Evolutionary conservation across 371 early-diverging fungal species (phyloP).

Genomic region (Mycotypha africana): DNA sequence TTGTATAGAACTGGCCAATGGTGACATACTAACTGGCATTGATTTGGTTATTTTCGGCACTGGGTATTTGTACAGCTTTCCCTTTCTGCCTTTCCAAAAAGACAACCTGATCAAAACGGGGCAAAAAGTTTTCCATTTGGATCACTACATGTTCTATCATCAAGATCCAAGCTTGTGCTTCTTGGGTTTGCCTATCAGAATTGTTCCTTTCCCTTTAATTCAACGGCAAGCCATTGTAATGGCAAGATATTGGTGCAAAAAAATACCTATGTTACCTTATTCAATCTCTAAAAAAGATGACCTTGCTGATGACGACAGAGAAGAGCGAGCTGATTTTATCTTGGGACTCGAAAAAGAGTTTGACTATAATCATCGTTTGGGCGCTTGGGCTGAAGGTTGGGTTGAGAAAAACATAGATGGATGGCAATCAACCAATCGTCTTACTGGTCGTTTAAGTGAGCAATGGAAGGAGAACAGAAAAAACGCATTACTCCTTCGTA

Average conservation of each 20-base stretch:
- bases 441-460: slow-evolving; percentile 23
- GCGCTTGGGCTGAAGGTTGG: slow-evolving; percentile 33
- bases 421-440: slow-evolving; percentile 15
- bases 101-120: slow-evolving; percentile 32
- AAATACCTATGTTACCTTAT: slow-evolving; percentile 19
- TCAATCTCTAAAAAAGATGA: neutral
- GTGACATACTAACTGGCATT: slow-evolving; percentile 20
- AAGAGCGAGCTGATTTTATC: slow-evolving; percentile 8
- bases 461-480: slow-evolving; percentile 22
- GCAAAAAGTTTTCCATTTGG: slow-evolving; percentile 37
- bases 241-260: slow-evolving; percentile 39
- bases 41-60: slow-evolving; percentile 56
- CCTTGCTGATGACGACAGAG: slow-evolving; percentile 8
- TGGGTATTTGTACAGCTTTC: slow-evolving; percentile 54
- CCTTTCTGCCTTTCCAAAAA: slow-evolving; percentile 37
- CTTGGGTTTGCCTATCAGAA: slow-evolving; percentile 49
- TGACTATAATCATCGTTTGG: slow-evolving; percentile 24
- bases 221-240: slow-evolving; percentile 48
- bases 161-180: slow-evolving; percentile 50
- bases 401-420: neutral
- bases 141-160: slow-evolving; percentile 43
- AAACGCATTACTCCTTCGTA: slow-evolving; percentile 17
- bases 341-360: slow-evolving; percentile 17
- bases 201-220: slow-evolving; percentile 53
- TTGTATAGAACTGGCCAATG: slow-evolving; percentile 32